Conservation (phyloP, 1,284 basidiomycete genomes). For the Jaminaea rosea region DNA sequence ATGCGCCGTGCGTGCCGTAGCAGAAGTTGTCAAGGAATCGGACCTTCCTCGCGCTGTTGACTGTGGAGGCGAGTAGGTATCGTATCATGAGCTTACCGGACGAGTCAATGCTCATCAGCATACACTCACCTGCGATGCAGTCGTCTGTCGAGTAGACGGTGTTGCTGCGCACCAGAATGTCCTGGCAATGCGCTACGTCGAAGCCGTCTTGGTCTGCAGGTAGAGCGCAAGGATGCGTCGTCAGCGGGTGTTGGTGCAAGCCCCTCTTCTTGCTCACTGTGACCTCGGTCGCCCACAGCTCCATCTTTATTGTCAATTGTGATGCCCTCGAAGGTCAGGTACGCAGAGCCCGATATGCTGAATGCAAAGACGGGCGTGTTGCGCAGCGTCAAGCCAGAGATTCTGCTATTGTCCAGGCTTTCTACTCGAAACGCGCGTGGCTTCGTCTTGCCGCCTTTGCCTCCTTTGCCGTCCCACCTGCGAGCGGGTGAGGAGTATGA, state of each 20-base stretch:
- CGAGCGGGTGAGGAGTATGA: no score
- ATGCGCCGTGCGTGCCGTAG: slow-evolving; percentile 18
- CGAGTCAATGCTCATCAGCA: no score
- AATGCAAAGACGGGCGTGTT: slow-evolving; percentile 20
- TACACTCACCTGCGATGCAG: no score
- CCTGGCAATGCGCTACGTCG: slow-evolving; percentile 15
- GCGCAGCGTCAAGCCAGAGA: slow-evolving; percentile 8
- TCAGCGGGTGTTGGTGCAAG: no score
- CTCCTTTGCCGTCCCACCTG: slow-evolving; percentile 16
- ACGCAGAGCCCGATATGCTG: slow-evolving; percentile 12
- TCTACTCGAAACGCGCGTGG: slow-evolving; percentile 15
- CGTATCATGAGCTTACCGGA: no score
- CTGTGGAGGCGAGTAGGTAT: no score
- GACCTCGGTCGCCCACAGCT: slow-evolving; percentile 7
- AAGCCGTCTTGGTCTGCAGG: slow-evolving; percentile 10
- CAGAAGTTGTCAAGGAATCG: slow-evolving; percentile 10
- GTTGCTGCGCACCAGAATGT: slow-evolving; percentile 14
- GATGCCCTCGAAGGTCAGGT: slow-evolving; percentile 8
- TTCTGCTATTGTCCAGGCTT: slow-evolving; percentile 8
- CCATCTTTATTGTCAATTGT: slow-evolving; percentile 13
- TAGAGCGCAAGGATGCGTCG: slow-evolving; percentile 10
- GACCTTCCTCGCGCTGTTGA: no score
- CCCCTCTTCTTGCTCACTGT: no score
- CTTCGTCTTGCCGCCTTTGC: slow-evolving; percentile 17
- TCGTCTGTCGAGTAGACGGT: slow-evolving; percentile 13